Evolutionary conservation across 2,329 filamentous ascomycete genomes (phyloP).

Genomic region (Cercospora brassicicola): DNA sequence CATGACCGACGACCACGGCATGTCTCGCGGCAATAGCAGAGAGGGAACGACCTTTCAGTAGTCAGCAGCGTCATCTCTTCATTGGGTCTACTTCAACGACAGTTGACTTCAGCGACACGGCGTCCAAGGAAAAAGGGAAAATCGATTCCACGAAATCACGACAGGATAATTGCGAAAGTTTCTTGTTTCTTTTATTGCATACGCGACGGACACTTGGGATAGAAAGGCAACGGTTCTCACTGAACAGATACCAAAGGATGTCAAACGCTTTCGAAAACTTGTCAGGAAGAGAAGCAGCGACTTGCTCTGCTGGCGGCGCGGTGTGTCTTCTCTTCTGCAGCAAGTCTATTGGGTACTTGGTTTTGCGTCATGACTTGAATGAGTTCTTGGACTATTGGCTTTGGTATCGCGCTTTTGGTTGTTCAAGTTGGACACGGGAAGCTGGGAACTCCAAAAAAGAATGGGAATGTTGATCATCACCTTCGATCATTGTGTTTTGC

Average conservation of each 20-base stretch:
- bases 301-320: constrained; percentile 12
- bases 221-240: background rate
- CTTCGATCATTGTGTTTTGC: background rate
- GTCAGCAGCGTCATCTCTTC: background rate
- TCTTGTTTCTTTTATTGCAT: background rate
- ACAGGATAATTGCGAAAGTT: no score
- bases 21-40: constrained; percentile 21
- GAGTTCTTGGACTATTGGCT: no score
- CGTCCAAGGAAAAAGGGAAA: no score
- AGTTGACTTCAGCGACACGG: no score
- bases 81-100: no score
- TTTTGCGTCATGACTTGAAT: background rate
- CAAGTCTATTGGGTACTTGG: no score
- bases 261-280: background rate
- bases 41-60: constrained; percentile 24
- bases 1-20: constrained; percentile 29
- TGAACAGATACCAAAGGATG: background rate
- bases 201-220: background rate
- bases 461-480: background rate
- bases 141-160: no score
- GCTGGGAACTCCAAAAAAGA: no score
- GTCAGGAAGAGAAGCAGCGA: background rate
- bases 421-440: no score
- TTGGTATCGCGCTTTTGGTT: no score
- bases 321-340: no score